Percentiles rank a stretch among this genome's conserved stretches.
These are phyloP conservation scores for Pythium oligandrum DNA, from an alignment of 352 stramenopile species.

Conservation along the genomic window DNA sequence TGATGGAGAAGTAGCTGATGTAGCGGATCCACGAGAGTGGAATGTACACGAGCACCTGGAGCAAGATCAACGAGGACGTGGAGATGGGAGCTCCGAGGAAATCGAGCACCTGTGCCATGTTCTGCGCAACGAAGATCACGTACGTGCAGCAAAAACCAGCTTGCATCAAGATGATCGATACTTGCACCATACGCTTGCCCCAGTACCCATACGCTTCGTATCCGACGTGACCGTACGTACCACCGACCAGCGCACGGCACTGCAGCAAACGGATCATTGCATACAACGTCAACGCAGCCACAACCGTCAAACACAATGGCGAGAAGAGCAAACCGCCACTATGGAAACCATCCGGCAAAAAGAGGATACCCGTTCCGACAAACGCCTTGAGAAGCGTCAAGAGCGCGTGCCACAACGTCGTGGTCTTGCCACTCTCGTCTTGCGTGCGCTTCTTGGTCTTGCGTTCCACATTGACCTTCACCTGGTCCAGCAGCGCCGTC, in stretches of 20 bases:
- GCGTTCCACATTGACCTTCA: constrained; percentile 2
- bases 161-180: constrained; percentile 83
- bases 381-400: constrained; percentile 80
- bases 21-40: constrained; percentile 82
- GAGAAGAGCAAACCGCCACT: constrained; percentile 75
- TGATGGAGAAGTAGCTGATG: constrained; percentile 85
- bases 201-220: constrained; percentile 60
- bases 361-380: constrained; percentile 75
- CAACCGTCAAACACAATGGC: constrained; percentile 52
- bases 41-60: constrained; percentile 73
- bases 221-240: constrained; percentile 75
- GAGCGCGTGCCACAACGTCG: constrained; percentile 73
- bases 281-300: constrained; percentile 64
- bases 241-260: constrained; percentile 57
- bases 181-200: constrained; percentile 69
- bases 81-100: constrained; percentile 40
- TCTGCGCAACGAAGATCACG: constrained; percentile 80
- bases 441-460: background rate
- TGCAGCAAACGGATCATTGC: constrained; percentile 75
- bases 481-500: constrained; percentile 10
- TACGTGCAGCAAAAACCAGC: constrained; percentile 83
- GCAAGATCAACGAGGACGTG: constrained; percentile 56
- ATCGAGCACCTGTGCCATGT: constrained; percentile 65
- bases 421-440: constrained; percentile 44
- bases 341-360: constrained; percentile 69